phyloP scores from a whole-genome alignment of 2,329 filamentous ascomycete species.

The Blastomyces gilchristii region DNA sequence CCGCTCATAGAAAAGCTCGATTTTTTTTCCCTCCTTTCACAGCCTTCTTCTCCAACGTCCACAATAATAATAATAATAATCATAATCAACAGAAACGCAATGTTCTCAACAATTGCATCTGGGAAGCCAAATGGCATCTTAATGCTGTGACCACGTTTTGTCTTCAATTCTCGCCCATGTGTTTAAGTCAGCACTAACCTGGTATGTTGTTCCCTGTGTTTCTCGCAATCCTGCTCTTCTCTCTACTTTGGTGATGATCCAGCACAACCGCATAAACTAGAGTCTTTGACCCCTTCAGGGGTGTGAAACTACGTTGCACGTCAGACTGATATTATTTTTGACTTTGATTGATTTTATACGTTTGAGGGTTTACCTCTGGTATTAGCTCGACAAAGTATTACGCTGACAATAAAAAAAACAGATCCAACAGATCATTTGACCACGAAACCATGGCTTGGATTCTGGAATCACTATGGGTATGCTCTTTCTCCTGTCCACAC shows the following conservation, averaged over 20 bases:
- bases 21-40: conserved; percentile 16
- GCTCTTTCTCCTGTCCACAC: background rate
- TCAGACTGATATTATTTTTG: conserved; percentile 64
- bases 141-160: background rate
- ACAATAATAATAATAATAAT: conserved; percentile 5
- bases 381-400: background rate
- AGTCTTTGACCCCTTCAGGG: conserved; percentile 79
- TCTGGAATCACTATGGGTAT: conserved; percentile 5
- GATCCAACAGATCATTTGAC: background rate
- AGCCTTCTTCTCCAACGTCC: conserved; percentile 17
- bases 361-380: conserved; percentile 7
- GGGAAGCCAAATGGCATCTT: background rate
- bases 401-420: too few species aligned
- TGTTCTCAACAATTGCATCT: background rate
- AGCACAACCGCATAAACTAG: conserved; percentile 75
- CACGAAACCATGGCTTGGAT: background rate
- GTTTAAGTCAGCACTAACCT: conserved; percentile 11
- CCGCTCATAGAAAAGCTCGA: conserved; percentile 26
- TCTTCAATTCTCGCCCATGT: background rate
- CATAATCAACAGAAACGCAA: conserved; percentile 7
- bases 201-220: conserved; percentile 22
- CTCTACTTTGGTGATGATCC: conserved; percentile 60
- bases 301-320: conserved; percentile 86
- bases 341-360: background rate
- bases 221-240: conserved; percentile 15